Evolutionary conservation across 2,329 filamentous ascomycete species (phyloP), one percentile per base, ranked within the genome.

Genomic region (Ascochyta fabae): DNA sequence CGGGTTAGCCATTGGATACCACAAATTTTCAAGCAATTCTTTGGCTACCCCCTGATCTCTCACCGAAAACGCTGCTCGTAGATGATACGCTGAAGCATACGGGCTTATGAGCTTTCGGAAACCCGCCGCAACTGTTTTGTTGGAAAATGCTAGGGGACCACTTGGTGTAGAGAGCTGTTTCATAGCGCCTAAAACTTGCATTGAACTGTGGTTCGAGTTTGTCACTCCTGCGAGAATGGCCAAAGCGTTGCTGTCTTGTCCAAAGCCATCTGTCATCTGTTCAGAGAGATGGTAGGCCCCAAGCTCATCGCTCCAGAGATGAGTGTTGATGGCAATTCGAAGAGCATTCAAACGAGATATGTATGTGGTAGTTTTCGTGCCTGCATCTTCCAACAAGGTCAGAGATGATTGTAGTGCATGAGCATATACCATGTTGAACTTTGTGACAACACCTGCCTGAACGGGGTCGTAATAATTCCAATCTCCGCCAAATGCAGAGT

Each of bases 381-480:
- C 67, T 8, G 49, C 63, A 42, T 61, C 62, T 3, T 23, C 43
- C 2, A 74, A 64, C 1, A 70, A 41, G 1, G n/a, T 48, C 19
- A 65, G 19, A 8, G 48, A 62, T 35, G 73, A 53, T 47, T 73
- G 68, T 9, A 75, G 59, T 0, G 72, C 47, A 51, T 72, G 73
- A 5, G 71, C 71, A 35, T 75, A 74, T 3, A 72, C 41, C 5
- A 60, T 59, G 46, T 75, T 74, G 64, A 75, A 74, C 55, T 74
- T 74, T 23, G 67, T 61, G 2, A 69, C 64, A 3, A 66, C 61
- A 10, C 71, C 71, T 9, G 58, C 46, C 34, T 75, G 73, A 4
- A 59, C 8, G 1, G 69, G 65, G 26, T 75, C 72, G 53, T 75
- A 75, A 52, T 74, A 73, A 49, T 75, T 71, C 72, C 73, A 75